Evolutionary conservation across 2,329 filamentous ascomycete genomes (phyloP).

Genomic region (Ascochyta lentis): DNA sequence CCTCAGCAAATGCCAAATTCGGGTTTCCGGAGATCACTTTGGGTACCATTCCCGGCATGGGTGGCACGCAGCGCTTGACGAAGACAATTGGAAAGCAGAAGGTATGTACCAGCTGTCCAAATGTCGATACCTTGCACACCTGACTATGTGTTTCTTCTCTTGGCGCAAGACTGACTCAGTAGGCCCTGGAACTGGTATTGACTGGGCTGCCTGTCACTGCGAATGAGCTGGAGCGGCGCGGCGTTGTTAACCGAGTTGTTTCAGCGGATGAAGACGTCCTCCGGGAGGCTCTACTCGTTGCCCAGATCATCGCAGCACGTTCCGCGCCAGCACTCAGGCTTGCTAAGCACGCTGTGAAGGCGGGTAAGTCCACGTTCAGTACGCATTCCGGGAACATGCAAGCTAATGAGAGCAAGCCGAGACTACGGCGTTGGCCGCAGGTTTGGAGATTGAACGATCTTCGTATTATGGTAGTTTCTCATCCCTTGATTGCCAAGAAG

Average conservation of each 20-base stretch:
- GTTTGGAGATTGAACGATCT: conserved; percentile 47
- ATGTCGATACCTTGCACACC: conserved; percentile 9
- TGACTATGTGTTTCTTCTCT: conserved; percentile 6
- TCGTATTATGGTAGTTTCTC: conserved; percentile 47
- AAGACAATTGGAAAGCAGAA: conserved; percentile 59
- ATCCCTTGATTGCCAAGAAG: conserved; percentile 51
- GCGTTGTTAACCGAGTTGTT: conserved; percentile 51
- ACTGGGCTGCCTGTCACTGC: conserved; percentile 49
- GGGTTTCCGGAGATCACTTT: conserved; percentile 96
- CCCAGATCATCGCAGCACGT: conserved; percentile 50
- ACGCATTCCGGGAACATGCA: conserved; percentile 13
- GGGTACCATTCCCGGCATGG: conserved; percentile 87
- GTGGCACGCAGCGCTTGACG: conserved; percentile 86
- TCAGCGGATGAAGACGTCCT: conserved; percentile 46
- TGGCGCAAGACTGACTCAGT: conserved; percentile 19
- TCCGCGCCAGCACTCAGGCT: conserved; percentile 51
- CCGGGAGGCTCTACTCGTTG: conserved; percentile 48
- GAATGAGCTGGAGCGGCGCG: conserved; percentile 49
- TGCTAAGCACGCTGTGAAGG: conserved; percentile 55
- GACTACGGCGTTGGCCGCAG: conserved; percentile 51
- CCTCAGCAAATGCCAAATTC: conserved; percentile 82
- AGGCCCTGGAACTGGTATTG: conserved; percentile 57
- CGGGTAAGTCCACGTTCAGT: conserved; percentile 40
- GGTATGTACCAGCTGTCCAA: conserved; percentile 27
- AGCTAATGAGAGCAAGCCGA: conserved; percentile 46